Evolutionary conservation across 257 asterid species (phyloP).

Genomic region (Solanum acaule): DNA sequence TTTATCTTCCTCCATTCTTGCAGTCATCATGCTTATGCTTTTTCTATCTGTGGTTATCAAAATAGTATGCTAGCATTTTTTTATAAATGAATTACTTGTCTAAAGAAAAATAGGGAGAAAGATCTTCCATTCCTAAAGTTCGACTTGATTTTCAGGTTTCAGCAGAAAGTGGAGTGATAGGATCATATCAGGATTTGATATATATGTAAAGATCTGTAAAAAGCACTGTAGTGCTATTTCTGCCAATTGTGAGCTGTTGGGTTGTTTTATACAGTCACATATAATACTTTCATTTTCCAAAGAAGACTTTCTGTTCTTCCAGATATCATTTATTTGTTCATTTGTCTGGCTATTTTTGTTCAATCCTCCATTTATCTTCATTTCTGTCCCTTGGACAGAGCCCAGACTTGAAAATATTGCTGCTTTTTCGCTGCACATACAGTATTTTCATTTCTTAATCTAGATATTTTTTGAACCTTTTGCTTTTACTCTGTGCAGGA

Average conservation of each 20-base stretch:
- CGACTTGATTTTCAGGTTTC: neutral
- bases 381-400: neutral
- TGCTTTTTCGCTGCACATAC: neutral
- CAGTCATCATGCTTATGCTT: neutral
- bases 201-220: neutral
- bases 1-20: neutral
- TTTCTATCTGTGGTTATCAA: neutral
- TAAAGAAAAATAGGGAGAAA: neutral
- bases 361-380: neutral
- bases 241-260: neutral
- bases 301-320: neutral
- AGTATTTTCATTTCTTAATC: neutral
- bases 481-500: constrained; percentile 39
- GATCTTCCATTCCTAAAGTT: neutral
- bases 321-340: neutral
- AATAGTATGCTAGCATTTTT: neutral
- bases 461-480: neutral
- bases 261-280: neutral
- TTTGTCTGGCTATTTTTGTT: neutral
- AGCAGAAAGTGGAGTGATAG: neutral
- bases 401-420: neutral
- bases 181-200: neutral
- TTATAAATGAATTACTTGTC: neutral
- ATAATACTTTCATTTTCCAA: neutral
- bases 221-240: neutral